Base-by-base conservation (phyloP, 306 rosid genomes). In the Carpinus viminea region DNA sequence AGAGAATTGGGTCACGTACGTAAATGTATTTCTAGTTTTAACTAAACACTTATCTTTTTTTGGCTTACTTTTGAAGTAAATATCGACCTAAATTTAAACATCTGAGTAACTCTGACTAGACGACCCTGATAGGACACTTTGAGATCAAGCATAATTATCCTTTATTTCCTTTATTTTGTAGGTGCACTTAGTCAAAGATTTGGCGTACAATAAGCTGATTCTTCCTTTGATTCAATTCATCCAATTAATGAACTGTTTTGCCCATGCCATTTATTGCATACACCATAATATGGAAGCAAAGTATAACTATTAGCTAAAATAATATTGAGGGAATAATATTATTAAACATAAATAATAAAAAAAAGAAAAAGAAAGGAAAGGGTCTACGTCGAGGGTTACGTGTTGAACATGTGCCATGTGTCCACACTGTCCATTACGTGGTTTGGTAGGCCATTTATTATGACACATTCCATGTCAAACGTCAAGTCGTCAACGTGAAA, bases 331-430 rank as follows among this genome's bases (percentile, higher is more conserved):
- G 70, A 64, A 64, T 64, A 47, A 56, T 18, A 50, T 24, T 24
- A 24, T 24, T 24, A 24, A 24, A 24, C 0, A 24, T 4, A 13
- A 55, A 47, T 38, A 68, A 41, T 1, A 50, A 34, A 41, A 61
- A 10, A 10, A 36, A 18, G 7, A 61, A 10, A 10, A 36, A 18
- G 7, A 20, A 48, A 48, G 18, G 16, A 48, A 18, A 55, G 54
- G 60, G 86, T 82, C 73, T 41, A 61, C 24, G 71, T 54, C 71
- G 38, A 74, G 15, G 54, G 36, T 24, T 77, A 76, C 78, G 75
- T 31, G 81, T 78, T 75, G 76, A 64, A 50, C 59, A 54, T 48
- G 85, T 66, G 82, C 74, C 74, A 78, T 26, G 55, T 54, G 86
- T 43, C 77, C n/a, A n/a, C n/a, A n/a, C n/a, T n/a, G n/a, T n/a